phyloP scores from a whole-genome alignment of 2,329 filamentous ascomycete genomes.

The Ceratocystis albifundus region DNA sequence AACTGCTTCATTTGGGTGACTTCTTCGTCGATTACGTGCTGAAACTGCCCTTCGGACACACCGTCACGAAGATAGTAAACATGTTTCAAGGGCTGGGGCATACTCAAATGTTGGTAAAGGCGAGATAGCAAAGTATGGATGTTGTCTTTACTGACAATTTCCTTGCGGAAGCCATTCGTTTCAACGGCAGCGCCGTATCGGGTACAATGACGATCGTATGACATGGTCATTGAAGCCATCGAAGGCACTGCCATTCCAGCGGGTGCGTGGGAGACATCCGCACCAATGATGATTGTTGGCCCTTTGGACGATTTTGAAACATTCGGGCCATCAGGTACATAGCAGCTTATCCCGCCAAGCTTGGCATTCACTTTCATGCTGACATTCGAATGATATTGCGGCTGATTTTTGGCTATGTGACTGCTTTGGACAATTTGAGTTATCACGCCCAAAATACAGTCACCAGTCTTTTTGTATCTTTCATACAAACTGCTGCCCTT shows the following conservation, averaged over 20 bases:
- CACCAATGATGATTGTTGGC: constrained; percentile 70
- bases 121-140: constrained; percentile 53
- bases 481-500: constrained; percentile 56
- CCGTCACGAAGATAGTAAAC: constrained; percentile 91
- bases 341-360: constrained; percentile 67
- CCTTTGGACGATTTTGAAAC: not conserved
- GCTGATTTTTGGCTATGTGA: constrained; percentile 58
- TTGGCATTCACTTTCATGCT: constrained; percentile 96
- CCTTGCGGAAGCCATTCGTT: constrained; percentile 69
- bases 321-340: constrained; percentile 30
- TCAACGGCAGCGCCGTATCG: constrained; percentile 69
- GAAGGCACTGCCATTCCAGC: constrained; percentile 58
- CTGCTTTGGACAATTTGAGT: constrained; percentile 68
- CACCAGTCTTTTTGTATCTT: constrained; percentile 77
- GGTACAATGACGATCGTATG: constrained; percentile 57
- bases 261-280: constrained; percentile 77
- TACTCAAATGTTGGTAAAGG: constrained; percentile 43
- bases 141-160: constrained; percentile 62
- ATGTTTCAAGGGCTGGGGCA: not conserved
- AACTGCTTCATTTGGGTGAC: constrained; percentile 55
- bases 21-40: constrained; percentile 68
- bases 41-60: constrained; percentile 76
- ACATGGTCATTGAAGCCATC: constrained; percentile 78
- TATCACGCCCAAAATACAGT: constrained; percentile 72
- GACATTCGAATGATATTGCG: constrained; percentile 87